phyloP scores from a whole-genome alignment of 1,284 basidiomycete species.

The Cutaneotrichosporon dermatis region DNA sequence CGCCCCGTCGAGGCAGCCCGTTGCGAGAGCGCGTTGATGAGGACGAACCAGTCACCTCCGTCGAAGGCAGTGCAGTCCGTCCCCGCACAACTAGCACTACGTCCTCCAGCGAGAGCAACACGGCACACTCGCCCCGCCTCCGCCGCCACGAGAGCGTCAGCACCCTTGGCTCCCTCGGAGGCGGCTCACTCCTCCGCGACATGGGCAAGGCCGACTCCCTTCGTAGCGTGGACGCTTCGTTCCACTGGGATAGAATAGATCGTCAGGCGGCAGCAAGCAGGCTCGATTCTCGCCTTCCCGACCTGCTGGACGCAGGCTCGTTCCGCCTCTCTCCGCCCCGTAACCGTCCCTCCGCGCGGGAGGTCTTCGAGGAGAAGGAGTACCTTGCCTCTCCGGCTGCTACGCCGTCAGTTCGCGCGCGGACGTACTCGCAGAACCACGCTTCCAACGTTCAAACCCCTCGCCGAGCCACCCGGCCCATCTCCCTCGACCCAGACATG shows the following conservation, averaged over 20 bases:
- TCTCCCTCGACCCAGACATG: neutral
- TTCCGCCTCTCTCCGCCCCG: constrained; percentile 18
- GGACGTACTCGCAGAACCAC: neutral
- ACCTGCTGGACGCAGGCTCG: constrained; percentile 13
- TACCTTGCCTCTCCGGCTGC: neutral
- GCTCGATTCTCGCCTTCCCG: neutral
- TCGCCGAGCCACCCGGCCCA: neutral
- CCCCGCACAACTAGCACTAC: too few species aligned
- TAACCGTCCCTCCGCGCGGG: neutral
- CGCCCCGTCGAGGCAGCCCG: neutral
- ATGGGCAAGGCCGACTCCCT: neutral
- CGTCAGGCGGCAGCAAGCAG: neutral
- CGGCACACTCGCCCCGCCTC: neutral
- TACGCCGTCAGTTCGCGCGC: neutral
- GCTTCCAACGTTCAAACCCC: neutral
- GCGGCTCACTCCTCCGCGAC: neutral
- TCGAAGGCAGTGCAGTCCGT: neutral
- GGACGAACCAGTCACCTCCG: neutral
- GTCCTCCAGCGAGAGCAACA: neutral
- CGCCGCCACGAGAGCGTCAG: neutral
- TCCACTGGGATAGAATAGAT: constrained; percentile 1
- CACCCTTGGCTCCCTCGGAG: neutral
- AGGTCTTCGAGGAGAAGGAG: neutral
- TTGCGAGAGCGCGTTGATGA: neutral
- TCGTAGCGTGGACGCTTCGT: neutral